Base-by-base conservation (phyloP, 192 early-diverging fungal genomes). In the Dissophora globulifera region DNA sequence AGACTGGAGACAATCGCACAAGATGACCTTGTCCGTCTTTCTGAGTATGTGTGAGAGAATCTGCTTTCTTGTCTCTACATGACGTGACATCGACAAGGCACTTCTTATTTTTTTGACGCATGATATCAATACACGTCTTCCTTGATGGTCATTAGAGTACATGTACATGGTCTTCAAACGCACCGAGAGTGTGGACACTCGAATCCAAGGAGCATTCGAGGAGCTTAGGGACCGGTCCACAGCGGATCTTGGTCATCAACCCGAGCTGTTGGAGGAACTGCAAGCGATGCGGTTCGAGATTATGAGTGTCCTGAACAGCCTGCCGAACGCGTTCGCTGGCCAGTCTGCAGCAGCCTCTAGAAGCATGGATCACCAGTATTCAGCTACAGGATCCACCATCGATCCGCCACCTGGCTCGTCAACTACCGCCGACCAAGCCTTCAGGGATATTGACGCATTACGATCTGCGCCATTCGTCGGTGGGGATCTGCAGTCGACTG, bases 81-180 rank as follows among this genome's bases (percentile, higher is more conserved):
- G n/a, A n/a, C n/a, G n/a, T n/a, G n/a, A n/a, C n/a, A n/a, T n/a
- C n/a, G n/a, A n/a, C n/a, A n/a, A n/a, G n/a, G n/a, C n/a, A n/a
- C n/a, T n/a, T n/a, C n/a, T n/a, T n/a, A n/a, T n/a, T n/a, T n/a
- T n/a, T n/a, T n/a, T n/a, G n/a, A n/a, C n/a, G n/a, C n/a, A n/a
- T n/a, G n/a, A n/a, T n/a, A n/a, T n/a, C n/a, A n/a, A n/a, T n/a
- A n/a, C n/a, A n/a, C n/a, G n/a, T n/a, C n/a, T n/a, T n/a, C n/a
- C n/a, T n/a, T n/a, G n/a, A n/a, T n/a, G n/a, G 53, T 55, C 50
- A 29, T 47, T 56, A 67, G 65, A 58, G 20, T 67, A 67, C 48
- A 67, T 67, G 65, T 67, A 42, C 19, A 26, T 20, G 43, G 30
- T 67, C n/a, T 58, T n/a, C 55, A 67, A 58, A 27, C 54, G 48